A percentile compares a stretch with the other conserved stretches of the same genome.
These are phyloP conservation scores for Pythium myriotylum DNA, from an alignment of 352 stramenopile genomes.

Conservation along the genomic window DNA sequence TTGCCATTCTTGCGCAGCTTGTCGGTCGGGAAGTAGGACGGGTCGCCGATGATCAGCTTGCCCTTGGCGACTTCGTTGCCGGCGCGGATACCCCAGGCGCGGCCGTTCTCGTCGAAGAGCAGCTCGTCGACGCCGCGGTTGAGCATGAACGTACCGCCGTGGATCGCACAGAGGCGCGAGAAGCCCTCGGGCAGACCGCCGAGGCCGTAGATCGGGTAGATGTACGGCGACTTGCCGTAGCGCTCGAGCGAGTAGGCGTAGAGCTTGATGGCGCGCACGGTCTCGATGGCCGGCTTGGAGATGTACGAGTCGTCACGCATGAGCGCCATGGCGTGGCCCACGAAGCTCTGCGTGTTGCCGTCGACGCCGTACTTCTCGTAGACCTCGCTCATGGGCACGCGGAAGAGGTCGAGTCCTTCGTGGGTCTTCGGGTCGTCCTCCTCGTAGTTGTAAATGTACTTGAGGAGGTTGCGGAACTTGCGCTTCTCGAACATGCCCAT, in stretches of 20 bases:
- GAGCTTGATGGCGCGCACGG: slow-evolving; percentile 96
- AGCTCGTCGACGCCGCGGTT: slow-evolving; percentile 96
- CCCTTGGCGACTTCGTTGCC: slow-evolving; percentile 97
- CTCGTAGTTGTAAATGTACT: slow-evolving; percentile 97
- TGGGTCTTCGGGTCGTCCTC: slow-evolving; percentile 90
- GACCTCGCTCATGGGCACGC: slow-evolving; percentile 97
- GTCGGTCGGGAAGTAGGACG: slow-evolving; percentile 96
- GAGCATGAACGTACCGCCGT: slow-evolving; percentile 99
- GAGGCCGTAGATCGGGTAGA: slow-evolving; percentile 99
- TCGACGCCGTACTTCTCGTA: slow-evolving; percentile 98
- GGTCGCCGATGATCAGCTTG: slow-evolving; percentile 98
- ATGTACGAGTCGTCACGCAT: slow-evolving; percentile 93
- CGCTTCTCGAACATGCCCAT: slow-evolving; percentile 99
- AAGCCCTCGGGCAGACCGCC: slow-evolving; percentile 98
- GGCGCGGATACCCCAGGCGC: slow-evolving; percentile 92
- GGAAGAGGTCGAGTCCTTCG: slow-evolving; percentile 93
- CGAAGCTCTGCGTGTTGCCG: slow-evolving; percentile 98
- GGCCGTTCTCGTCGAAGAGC: slow-evolving; percentile 91
- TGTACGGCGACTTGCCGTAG: slow-evolving; percentile 98
- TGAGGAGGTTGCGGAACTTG: slow-evolving; percentile 98
- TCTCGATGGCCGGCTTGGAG: slow-evolving; percentile 88
- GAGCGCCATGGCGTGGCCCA: slow-evolving; percentile 99
- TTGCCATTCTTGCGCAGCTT: slow-evolving; percentile 94
- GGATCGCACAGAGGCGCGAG: slow-evolving; percentile 98
- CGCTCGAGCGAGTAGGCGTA: slow-evolving; percentile 98